Evolutionary conservation across 2,329 filamentous ascomycete genomes (phyloP).

Genomic region (Ophiostoma australiae): DNA sequence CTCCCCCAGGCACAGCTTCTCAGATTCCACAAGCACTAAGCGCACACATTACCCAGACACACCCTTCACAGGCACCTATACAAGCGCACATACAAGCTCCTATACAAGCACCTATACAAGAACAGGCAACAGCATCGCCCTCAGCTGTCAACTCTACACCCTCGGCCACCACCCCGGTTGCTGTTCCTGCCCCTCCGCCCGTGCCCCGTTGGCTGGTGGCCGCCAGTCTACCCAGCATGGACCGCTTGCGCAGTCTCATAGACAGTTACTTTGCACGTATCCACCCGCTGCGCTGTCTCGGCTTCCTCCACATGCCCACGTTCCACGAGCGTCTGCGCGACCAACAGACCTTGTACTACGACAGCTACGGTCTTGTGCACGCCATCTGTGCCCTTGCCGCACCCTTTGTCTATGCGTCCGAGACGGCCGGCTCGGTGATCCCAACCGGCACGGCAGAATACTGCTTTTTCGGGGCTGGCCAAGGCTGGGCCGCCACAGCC

Average conservation of each 20-base stretch:
- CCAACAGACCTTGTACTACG: slow-evolving; percentile 8
- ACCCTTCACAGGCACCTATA: too few relatives aligned
- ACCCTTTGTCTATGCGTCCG: slow-evolving; percentile 20
- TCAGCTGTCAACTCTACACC: background rate
- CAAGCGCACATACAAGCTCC: background rate
- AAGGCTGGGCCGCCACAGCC: slow-evolving; percentile 21
- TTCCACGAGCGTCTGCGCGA: slow-evolving; percentile 28
- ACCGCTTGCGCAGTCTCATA: slow-evolving; percentile 22
- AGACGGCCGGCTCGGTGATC: background rate
- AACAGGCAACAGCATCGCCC: background rate
- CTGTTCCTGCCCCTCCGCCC: background rate
- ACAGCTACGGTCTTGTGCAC: slow-evolving; percentile 22
- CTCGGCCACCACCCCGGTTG: background rate
- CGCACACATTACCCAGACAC: background rate
- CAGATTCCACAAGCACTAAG: background rate
- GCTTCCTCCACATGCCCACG: slow-evolving; percentile 30
- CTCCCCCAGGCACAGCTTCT: background rate
- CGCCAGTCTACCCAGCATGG: slow-evolving; percentile 17
- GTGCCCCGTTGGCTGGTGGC: slow-evolving; percentile 18
- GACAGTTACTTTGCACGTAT: slow-evolving; percentile 29
- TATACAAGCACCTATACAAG: background rate
- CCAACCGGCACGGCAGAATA: background rate
- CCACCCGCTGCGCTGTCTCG: slow-evolving; percentile 29
- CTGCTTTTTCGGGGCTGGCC: slow-evolving; percentile 20
- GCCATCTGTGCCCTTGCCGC: slow-evolving; percentile 24